Conservation (phyloP, 805 yeast species). For the Pichia occidentalis region DNA sequence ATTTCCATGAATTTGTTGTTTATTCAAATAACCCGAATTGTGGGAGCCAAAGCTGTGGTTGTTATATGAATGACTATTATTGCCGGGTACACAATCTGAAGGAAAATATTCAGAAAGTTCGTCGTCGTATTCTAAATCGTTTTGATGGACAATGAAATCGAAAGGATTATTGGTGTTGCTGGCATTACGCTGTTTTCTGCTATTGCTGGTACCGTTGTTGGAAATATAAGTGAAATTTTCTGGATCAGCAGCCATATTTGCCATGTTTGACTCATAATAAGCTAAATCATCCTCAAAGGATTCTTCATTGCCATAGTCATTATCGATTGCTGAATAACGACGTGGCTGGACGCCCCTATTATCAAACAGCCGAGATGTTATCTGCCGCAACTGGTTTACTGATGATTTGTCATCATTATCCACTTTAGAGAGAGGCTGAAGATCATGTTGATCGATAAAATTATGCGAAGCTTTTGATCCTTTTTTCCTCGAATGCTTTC, state of each 20-base stretch:
- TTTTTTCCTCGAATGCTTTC: conserved; percentile 13
- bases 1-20: conserved; percentile 6
- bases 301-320: conserved; percentile 37
- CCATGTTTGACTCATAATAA: conserved; percentile 12
- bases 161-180: not conserved
- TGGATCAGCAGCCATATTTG: not conserved
- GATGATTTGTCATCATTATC: conserved; percentile 7
- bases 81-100: not conserved
- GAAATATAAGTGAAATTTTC: conserved; percentile 11
- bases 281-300: conserved; percentile 46
- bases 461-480: conserved; percentile 4
- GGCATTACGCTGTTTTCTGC: conserved; percentile 2
- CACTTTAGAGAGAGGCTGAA: conserved; percentile 7
- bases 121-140: conserved; percentile 26
- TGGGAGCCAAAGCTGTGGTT: not conserved
- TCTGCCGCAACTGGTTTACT: conserved; percentile 34
- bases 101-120: conserved; percentile 16
- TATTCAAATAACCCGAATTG: conserved; percentile 6
- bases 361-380: conserved; percentile 69
- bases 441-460: not conserved
- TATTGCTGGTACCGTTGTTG: conserved; percentile 7
- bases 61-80: conserved; percentile 1
- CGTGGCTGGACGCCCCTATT: conserved; percentile 66
- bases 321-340: conserved; percentile 53
- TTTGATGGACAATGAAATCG: conserved; percentile 14